Evolutionary conservation across 345 rosid genomes (phyloP).

Genomic region (Populus euphratica): DNA sequence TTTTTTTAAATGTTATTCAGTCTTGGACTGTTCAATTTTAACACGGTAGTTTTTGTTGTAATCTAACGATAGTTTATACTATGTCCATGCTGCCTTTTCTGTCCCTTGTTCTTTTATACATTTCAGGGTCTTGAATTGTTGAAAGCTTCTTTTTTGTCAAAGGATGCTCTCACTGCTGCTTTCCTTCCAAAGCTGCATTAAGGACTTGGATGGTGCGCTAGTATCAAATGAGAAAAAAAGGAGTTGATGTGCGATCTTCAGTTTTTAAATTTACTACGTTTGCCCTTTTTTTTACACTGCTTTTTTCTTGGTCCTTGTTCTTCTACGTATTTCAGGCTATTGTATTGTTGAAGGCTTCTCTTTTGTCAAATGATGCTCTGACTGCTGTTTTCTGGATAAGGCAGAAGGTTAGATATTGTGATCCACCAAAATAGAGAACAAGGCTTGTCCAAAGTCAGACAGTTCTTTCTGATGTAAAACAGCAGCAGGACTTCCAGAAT

Average conservation of each 20-base stretch:
- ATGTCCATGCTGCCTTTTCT: no score
- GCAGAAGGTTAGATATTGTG: neutral
- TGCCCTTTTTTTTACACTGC: no score
- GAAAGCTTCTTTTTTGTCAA: neutral
- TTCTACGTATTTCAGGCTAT: neutral
- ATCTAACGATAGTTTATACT: no score
- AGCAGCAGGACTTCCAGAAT: neutral
- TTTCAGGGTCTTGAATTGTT: neutral
- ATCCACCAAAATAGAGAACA: neutral
- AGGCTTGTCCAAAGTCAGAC: neutral
- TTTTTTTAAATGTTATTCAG: no score
- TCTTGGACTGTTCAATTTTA: no score
- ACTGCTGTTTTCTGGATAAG: neutral
- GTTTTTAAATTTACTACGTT: no score
- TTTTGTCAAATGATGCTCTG: neutral
- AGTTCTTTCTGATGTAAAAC: neutral
- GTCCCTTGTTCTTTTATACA: neutral
- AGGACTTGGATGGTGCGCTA: no score
- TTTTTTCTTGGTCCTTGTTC: no score
- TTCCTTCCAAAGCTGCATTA: neutral
- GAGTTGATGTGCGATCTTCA: no score
- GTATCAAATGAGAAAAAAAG: no score
- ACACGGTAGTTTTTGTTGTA: no score
- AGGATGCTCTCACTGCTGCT: neutral
- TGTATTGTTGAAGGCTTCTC: neutral